phyloP scores from a whole-genome alignment of 2,329 filamentous ascomycete species.

The Chrysoporthe cubensis region DNA sequence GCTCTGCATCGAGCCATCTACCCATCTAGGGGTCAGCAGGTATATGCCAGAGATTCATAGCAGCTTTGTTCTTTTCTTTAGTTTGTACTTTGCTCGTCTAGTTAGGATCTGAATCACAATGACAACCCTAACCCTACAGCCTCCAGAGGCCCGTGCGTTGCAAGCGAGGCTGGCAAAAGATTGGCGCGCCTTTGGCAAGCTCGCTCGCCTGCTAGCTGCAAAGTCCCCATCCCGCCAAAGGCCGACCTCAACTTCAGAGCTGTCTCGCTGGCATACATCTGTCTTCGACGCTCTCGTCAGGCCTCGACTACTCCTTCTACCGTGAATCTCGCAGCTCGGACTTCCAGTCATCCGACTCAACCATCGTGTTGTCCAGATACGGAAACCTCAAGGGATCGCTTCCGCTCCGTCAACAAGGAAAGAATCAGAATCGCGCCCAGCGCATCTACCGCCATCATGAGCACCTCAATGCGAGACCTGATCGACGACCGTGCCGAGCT shows the following conservation, averaged over 20 bases:
- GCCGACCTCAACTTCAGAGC: slow-evolving; percentile 15
- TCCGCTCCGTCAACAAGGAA: slow-evolving; percentile 18
- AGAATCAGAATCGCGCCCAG: background rate
- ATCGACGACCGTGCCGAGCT: slow-evolving; percentile 86
- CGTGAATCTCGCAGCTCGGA: background rate
- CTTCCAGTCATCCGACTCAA: background rate
- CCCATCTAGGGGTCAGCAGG: too few relatives aligned
- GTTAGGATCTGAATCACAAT: background rate
- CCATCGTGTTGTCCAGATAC: slow-evolving; percentile 11
- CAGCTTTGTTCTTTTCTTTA: background rate
- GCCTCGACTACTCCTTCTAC: background rate
- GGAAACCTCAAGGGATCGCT: slow-evolving; percentile 8
- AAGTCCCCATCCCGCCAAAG: slow-evolving; percentile 20
- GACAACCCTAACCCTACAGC: background rate
- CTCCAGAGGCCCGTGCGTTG: background rate
- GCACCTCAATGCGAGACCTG: slow-evolving; percentile 70
- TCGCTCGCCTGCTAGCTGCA: slow-evolving; percentile 21
- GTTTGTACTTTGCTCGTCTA: background rate
- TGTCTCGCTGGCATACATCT: slow-evolving; percentile 1
- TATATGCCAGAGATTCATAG: background rate
- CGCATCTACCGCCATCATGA: slow-evolving; percentile 55
- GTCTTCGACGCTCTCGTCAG: background rate
- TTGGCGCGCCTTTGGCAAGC: slow-evolving; percentile 11
- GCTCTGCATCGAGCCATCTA: too few relatives aligned
- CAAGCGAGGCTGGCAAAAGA: slow-evolving; percentile 22